Conservation (phyloP, 768 basidiomycete species). For the Thelephora aurantiotincta region DNA sequence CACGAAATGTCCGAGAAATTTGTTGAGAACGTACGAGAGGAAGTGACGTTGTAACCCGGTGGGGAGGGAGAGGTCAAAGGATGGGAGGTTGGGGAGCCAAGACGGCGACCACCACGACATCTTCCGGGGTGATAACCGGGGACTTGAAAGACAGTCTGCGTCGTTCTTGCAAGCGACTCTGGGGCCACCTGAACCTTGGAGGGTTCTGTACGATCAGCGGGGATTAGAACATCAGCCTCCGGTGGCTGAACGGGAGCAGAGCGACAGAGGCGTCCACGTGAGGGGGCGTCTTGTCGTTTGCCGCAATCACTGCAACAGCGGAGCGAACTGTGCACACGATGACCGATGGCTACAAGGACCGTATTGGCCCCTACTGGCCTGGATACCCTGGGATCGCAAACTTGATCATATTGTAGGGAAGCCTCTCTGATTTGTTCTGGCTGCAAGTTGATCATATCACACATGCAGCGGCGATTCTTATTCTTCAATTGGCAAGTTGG, state of each 20-base stretch:
- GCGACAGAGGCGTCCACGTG: too few species aligned
- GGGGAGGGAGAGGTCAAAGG: constrained; percentile 51
- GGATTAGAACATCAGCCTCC: too few species aligned
- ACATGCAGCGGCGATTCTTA: constrained; percentile 45
- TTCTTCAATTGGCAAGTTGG: constrained; percentile 19
- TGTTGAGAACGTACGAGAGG: constrained; percentile 78
- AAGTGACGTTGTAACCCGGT: constrained; percentile 75
- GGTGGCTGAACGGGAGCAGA: too few species aligned
- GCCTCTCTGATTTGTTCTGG: background rate
- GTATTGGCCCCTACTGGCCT: constrained; percentile 20
- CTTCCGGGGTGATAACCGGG: too few species aligned
- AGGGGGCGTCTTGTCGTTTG: too few species aligned
- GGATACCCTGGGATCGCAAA: constrained; percentile 26
- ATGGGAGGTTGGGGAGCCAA: constrained; percentile 37
- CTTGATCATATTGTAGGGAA: constrained; percentile 39
- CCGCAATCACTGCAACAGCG: too few species aligned
- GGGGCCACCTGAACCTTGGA: too few species aligned
- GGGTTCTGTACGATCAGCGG: too few species aligned
- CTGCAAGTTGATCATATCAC: background rate
- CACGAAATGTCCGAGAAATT: constrained; percentile 71
- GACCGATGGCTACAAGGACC: background rate
- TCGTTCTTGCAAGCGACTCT: too few species aligned
- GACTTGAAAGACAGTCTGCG: too few species aligned
- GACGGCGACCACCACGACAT: constrained; percentile 28
- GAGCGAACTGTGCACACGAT: background rate